phyloP scores from a whole-genome alignment of 2,329 filamentous ascomycete species.

The Ophiostoma quercus region DNA sequence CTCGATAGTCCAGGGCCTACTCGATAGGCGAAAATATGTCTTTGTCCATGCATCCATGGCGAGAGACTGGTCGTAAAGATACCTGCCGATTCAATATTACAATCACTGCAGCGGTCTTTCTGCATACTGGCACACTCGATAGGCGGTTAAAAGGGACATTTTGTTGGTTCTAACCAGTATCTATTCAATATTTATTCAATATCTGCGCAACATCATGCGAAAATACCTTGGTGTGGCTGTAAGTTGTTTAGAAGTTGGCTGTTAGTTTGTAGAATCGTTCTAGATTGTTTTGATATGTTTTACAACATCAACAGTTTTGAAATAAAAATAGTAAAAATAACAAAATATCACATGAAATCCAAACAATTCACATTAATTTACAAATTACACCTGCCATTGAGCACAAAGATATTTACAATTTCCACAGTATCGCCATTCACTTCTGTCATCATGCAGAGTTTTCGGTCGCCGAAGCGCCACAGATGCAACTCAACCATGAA shows the following conservation, averaged over 20 bases:
- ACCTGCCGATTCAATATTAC: neutral
- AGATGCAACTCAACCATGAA: too few relatives aligned
- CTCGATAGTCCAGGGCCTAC: neutral
- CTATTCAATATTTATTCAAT: neutral
- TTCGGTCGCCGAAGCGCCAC: slow-evolving; percentile 6
- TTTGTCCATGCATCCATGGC: neutral
- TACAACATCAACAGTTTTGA: neutral
- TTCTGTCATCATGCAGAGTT: neutral
- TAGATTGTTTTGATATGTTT: neutral
- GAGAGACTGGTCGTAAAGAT: neutral
- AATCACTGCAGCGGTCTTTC: neutral
- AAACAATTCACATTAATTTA: neutral
- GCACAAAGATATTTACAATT: neutral
- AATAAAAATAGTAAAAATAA: neutral
- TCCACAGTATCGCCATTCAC: neutral
- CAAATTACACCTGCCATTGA: neutral
- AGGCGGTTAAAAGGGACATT: neutral
- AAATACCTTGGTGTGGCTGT: neutral
- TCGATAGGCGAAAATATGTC: neutral
- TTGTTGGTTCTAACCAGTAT: neutral
- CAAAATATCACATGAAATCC: neutral
- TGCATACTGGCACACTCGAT: neutral
- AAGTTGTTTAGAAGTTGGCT: neutral
- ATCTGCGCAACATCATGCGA: neutral
- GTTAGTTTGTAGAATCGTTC: neutral